phyloP scores from a whole-genome alignment of 805 yeast genomes.

The baker's yeast (Saccharomyces cerevisiae) region DNA sequence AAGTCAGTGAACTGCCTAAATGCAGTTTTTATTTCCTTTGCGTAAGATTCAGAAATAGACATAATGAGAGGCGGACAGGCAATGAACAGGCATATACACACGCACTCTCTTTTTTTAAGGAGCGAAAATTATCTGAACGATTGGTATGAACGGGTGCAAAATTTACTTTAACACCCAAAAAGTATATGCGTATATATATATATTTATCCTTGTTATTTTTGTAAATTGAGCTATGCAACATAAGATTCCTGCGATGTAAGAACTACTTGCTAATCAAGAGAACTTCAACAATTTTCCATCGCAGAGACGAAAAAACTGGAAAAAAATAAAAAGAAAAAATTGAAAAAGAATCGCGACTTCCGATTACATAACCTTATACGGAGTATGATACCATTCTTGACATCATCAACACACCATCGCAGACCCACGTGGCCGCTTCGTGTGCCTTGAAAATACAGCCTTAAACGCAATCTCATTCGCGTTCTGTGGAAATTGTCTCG shows the following conservation, averaged over 20 bases:
- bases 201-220: background rate
- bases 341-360: background rate
- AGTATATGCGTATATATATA: background rate
- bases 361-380: background rate
- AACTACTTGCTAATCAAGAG: background rate
- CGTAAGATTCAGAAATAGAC: constrained; percentile 16
- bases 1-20: constrained; percentile 82
- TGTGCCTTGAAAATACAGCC: background rate
- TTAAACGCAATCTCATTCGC: background rate
- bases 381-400: background rate
- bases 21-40: constrained; percentile 44
- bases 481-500: background rate
- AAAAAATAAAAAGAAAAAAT: background rate
- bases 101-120: background rate
- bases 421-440: background rate
- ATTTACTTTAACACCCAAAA: background rate
- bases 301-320: background rate
- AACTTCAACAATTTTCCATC: background rate
- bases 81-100: background rate
- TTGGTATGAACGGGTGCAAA: background rate
- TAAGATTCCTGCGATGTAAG: background rate
- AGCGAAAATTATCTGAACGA: background rate
- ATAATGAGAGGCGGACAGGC: background rate
- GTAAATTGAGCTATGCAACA: background rate
- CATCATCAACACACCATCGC: background rate